Conservation (phyloP, 345 rosid species). For the Eucalyptus tenuipes region DNA sequence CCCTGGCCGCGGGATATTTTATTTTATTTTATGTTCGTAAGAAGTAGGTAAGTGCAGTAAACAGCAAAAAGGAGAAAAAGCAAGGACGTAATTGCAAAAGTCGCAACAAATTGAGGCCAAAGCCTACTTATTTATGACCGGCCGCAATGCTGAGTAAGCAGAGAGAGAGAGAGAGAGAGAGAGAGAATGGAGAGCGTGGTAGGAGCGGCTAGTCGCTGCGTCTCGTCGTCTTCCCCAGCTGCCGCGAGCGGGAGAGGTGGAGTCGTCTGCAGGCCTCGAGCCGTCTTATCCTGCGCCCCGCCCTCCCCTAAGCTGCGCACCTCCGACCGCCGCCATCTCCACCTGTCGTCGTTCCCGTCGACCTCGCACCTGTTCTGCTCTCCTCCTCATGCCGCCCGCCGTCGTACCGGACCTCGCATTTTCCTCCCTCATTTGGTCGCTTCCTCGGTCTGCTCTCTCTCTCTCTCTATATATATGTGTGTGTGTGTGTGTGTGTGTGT, state of each 20-base stretch:
- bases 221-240: neutral
- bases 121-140: neutral
- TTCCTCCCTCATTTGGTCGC: conserved; percentile 88
- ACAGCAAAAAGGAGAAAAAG: neutral
- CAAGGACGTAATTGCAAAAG: neutral
- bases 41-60: neutral
- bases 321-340: neutral
- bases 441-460: conserved; percentile 39
- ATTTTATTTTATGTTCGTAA: neutral
- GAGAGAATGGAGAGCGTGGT: neutral
- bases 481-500: too few species aligned
- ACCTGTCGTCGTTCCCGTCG: conserved; percentile 35
- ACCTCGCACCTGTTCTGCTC: conserved; percentile 41
- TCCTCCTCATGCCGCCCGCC: conserved; percentile 15
- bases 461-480: too few species aligned
- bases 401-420: conserved; percentile 39
- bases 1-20: neutral
- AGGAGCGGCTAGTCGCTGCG: neutral
- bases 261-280: neutral
- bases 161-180: neutral
- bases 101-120: neutral
- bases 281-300: neutral
- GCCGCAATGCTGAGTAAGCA: neutral
- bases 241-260: neutral
- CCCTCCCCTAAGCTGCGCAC: neutral